phyloP scores from a whole-genome alignment of 2,329 filamentous ascomycete genomes.

The Colletotrichum phormii region DNA sequence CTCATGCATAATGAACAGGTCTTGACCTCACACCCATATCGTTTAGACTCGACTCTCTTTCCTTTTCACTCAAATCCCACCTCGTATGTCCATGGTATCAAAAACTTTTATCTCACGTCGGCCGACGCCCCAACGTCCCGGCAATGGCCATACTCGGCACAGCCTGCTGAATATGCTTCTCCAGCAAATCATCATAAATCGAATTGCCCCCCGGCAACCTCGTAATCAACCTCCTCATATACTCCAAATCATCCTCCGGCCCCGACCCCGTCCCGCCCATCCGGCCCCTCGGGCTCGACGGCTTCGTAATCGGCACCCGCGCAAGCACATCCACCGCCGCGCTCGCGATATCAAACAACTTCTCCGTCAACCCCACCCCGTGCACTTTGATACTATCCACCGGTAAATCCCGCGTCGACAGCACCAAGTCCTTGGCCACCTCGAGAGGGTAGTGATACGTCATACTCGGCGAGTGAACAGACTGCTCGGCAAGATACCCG shows the following conservation, averaged over 20 bases:
- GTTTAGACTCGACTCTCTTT: not conserved
- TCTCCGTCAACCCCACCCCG: conserved; percentile 59
- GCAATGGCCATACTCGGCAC: conserved; percentile 42
- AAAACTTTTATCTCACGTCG: not conserved
- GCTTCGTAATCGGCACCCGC: conserved; percentile 48
- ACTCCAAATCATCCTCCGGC: conserved; percentile 52
- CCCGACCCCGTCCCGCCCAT: conserved; percentile 39
- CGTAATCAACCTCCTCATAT: conserved; percentile 50
- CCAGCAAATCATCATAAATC: conserved; percentile 52
- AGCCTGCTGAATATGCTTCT: conserved; percentile 53
- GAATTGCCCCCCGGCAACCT: conserved; percentile 51
- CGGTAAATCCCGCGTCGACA: conserved; percentile 52
- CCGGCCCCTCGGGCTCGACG: conserved; percentile 38
- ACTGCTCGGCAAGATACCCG: conserved; percentile 51
- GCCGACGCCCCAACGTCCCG: not conserved
- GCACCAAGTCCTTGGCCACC: conserved; percentile 52
- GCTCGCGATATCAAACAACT: conserved; percentile 58
- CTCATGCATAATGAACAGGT: conserved; percentile 14
- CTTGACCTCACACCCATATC: not conserved
- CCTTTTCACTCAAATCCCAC: not conserved
- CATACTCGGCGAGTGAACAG: conserved; percentile 44
- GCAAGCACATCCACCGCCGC: conserved; percentile 58
- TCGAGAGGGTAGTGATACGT: conserved; percentile 57
- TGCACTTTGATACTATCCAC: conserved; percentile 55
- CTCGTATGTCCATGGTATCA: not conserved